Evolutionary conservation across 129 eudicot genomes (phyloP), one percentile per base, ranked within the genome.

Genomic region (Ambrosia artemisiifolia): DNA sequence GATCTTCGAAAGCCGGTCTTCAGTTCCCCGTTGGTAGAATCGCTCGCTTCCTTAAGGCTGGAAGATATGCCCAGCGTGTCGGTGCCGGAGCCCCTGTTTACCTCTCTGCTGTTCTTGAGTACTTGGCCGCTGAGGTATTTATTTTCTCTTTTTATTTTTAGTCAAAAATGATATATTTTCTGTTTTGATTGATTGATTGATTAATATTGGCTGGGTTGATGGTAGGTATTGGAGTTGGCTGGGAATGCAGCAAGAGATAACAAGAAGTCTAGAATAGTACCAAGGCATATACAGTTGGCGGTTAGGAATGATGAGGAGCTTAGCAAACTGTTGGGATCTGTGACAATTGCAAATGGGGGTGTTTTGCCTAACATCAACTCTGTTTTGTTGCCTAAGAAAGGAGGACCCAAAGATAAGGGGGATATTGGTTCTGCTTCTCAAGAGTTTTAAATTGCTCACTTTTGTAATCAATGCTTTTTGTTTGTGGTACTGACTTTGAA

Each of bases 251-350:
- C 73, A 49, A 68, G 94, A 43, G 94, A 87, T 47, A 87, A 87
- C 87, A 84, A 85, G 88, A 85, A 85, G 84, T 80, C 61, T 1
- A 38, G 90, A 33, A 83, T 88, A 7, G 69, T 85, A 7, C 95
- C 95, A 14, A 80, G 95, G 76, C 95, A 88, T 42, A 85, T 88
- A 3, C 95, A 85, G 55, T 61, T 88, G 51, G 90, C 95, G 6
- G 95, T 88, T 30, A 85, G 95, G 84, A 88, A 88, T 9, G 95
- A 88, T 33, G 86, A 88, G 70, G 95, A 88, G 63, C 50, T 88
- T 12, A 88, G 95, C 53, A 88, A 88, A 78, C 49, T 88, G 17
- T 46, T 87, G 73, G 89, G 94, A 12, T 36, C 80, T 11, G 89
- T 87, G 34, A 88, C 90, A 0, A 88, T 88, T 47, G 95, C 88